Percentiles rank a stretch among this genome's conserved stretches.
Conservation (phyloP, 2,329 filamentous ascomycete species). For the Hypomyces perniciosus region DNA sequence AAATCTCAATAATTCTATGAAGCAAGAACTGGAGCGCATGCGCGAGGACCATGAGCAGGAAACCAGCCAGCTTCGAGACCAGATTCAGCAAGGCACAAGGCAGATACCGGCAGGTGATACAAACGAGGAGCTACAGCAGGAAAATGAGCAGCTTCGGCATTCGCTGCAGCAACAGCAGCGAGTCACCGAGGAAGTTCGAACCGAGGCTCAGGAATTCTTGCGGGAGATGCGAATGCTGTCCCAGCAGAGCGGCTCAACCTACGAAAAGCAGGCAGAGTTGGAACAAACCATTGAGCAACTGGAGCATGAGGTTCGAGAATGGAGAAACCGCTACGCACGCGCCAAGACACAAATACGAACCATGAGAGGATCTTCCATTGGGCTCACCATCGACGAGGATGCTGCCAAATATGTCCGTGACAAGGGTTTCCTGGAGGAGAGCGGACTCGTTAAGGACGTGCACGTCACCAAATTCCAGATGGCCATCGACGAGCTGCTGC, state of each 20-base stretch:
- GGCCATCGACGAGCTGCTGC: slow-evolving; percentile 83
- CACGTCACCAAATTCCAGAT: slow-evolving; percentile 95
- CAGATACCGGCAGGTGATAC: slow-evolving; percentile 24
- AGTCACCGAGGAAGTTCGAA: slow-evolving; percentile 79
- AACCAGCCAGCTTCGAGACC: slow-evolving; percentile 55
- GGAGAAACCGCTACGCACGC: slow-evolving; percentile 84
- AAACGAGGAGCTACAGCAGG: slow-evolving; percentile 54
- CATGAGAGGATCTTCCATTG: slow-evolving; percentile 74
- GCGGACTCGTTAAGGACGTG: slow-evolving; percentile 81
- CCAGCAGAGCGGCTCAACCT: slow-evolving; percentile 68
- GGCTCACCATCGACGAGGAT: slow-evolving; percentile 63
- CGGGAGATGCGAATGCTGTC: slow-evolving; percentile 86
- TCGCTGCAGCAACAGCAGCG: slow-evolving; percentile 69
- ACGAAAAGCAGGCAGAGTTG: slow-evolving; percentile 76
- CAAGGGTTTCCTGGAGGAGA: slow-evolving; percentile 60
- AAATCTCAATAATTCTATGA: slow-evolving; percentile 70
- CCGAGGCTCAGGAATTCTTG: slow-evolving; percentile 76
- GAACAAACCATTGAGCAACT: slow-evolving; percentile 68
- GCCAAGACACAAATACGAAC: slow-evolving; percentile 81
- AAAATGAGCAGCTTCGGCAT: slow-evolving; percentile 63
- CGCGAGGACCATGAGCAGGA: slow-evolving; percentile 61
- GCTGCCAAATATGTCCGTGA: slow-evolving; percentile 62
- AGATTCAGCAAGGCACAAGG: slow-evolving; percentile 37
- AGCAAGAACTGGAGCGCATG: slow-evolving; percentile 70
- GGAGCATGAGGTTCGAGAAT: slow-evolving; percentile 78